Conservation (phyloP, 1,139 yeast species). For the Candida mesenterica region DNA sequence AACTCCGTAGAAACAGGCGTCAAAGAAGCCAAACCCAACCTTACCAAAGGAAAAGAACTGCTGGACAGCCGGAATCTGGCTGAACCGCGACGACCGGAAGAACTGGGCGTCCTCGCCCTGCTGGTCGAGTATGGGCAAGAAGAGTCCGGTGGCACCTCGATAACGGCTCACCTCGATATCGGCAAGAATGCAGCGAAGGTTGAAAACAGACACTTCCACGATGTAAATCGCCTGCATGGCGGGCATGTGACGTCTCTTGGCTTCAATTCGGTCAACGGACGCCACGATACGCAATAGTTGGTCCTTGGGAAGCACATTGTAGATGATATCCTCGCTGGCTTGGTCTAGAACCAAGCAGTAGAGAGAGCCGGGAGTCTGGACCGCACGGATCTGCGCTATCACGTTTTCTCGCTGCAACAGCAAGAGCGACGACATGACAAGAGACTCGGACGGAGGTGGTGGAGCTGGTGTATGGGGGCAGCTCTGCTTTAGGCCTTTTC, state of each 20-base stretch:
- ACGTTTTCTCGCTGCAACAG: slow-evolving; percentile 37
- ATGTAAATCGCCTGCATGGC: slow-evolving; percentile 45
- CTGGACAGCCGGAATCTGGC: slow-evolving; percentile 30
- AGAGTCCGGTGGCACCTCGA: slow-evolving; percentile 39
- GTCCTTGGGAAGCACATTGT: slow-evolving; percentile 37
- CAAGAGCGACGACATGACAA: slow-evolving; percentile 11
- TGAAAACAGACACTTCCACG: slow-evolving; percentile 36
- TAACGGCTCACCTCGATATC: slow-evolving; percentile 41
- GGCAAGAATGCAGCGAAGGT: slow-evolving; percentile 42
- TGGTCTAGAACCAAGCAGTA: slow-evolving; percentile 42
- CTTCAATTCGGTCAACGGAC: slow-evolving; percentile 40
- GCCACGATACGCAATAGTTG: slow-evolving; percentile 42
- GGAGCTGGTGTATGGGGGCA: not conserved
- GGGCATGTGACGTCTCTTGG: slow-evolving; percentile 33
- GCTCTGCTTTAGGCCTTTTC: too few species aligned
- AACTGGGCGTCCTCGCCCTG: slow-evolving; percentile 26
- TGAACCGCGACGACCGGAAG: slow-evolving; percentile 28
- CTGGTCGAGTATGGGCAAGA: slow-evolving; percentile 28
- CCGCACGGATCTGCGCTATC: slow-evolving; percentile 32
- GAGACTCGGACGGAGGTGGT: not conserved
- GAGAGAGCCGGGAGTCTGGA: slow-evolving; percentile 34
- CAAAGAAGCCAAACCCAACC: slow-evolving; percentile 25
- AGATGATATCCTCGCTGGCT: slow-evolving; percentile 34
- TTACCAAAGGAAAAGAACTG: slow-evolving; percentile 32
- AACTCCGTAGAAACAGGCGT: slow-evolving; percentile 31